Evolutionary conservation across 306 rosid genomes (phyloP), one percentile per base, ranked within the genome.

Genomic region (Delonix regia): DNA sequence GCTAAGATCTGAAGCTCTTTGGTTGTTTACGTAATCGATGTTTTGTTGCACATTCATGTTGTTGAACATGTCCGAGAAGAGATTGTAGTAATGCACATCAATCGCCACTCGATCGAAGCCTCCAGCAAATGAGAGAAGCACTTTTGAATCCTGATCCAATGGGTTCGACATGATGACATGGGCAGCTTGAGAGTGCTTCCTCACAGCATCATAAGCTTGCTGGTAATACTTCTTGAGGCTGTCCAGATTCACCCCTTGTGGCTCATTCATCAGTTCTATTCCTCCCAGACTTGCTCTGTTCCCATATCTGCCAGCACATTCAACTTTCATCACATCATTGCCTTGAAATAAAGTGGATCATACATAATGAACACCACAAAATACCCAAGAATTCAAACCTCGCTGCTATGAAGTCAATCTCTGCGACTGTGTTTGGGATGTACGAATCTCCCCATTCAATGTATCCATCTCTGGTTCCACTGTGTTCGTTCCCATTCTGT

Each of bases 1-100:
- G 0, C 24, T 15, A 14, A 88, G 87, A 34, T 84, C 76, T 1
- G 87, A 62, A 39, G 80, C 86, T 88, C 90, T 74, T 5, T 86
- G 64, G 24, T 83, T 88, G 13, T 57, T 9, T 10, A 90, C 78
- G 83, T 14, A 80, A 68, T 86, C 85, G 0, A 86, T 78, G 38
- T 81, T 81, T 38, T 88, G 86, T 76, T 88, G 84, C 24, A 41
- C 87, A 68, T 18, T 81, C 83, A 80, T 63, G 56, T 7, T 22
- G 3, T 36, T 59, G 70, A 85, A 89, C 2, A 0, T 6, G 14
- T 49, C 42, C 0, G 53, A 16, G 62, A 0, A 89, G 6, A 87
- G 80, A 78, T 66, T 84, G 69, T 87, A 90, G 84, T 84, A 88
- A 81, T 90, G 94, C 69, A 87, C 88, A 5, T 87, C 94, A 52